Evolutionary conservation across 2,329 filamentous ascomycete species (phyloP), one percentile per base, ranked within the genome.

Genomic region (Anthostomella pinea): DNA sequence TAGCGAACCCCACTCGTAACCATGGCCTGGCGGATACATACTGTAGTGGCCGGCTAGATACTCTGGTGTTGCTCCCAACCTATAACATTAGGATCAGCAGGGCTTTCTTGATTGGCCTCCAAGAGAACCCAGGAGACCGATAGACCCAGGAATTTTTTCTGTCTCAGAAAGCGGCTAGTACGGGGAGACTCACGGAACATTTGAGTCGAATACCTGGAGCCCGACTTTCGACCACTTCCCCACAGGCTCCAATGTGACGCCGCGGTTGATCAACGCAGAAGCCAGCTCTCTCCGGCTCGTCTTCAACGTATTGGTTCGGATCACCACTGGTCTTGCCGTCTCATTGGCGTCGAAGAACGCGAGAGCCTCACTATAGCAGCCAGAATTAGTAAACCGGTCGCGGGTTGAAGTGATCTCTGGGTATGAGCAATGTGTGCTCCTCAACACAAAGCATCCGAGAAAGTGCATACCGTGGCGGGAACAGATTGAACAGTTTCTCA

Each of bases 341-440:
- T 98, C 93, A 80, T 98, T 98, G 54, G 91, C 91, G 68, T 98
- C 93, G 69, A 98, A 97, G 68, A 98, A 98, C 36, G 90, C 90
- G 53, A 97, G 94, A 0, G 93, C 93, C 68, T 98, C 93, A 8
- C 38, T 45, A 19, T 13, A 20, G 3, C 3, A 2, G 17, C 10
- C 6, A 46, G 44, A 3, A n/a, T 4, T 6, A 3, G 13, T 17
- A 10, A 22, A 17, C 11, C 17, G 9, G 20, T 6, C n/a, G 29
- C 8, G 8, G 8, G 29, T 8, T 19, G 8, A 20, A n/a, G 14
- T 8, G 7, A 22, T 19, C n/a, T n/a, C n/a, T n/a, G n/a, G n/a
- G n/a, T n/a, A n/a, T n/a, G n/a, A n/a, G n/a, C n/a, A n/a, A n/a
- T n/a, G n/a, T n/a, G n/a, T n/a, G n/a, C n/a, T n/a, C n/a, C n/a